phyloP scores from a whole-genome alignment of 2,329 filamentous ascomycete genomes.

The Alternaria novae-zelandiae region DNA sequence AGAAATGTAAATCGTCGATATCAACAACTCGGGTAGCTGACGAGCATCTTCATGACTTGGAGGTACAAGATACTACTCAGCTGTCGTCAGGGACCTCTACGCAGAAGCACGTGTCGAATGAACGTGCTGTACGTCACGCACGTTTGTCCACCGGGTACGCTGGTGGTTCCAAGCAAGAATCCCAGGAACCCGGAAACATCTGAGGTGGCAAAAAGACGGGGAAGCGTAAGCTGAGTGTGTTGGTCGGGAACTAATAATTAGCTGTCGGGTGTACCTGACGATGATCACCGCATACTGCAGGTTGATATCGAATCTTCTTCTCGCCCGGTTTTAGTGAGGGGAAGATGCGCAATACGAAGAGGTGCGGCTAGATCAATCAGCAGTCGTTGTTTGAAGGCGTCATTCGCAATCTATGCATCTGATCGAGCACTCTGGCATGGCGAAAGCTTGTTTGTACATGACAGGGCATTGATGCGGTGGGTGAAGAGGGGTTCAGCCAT shows the following conservation, averaged over 20 bases:
- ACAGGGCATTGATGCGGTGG: neutral
- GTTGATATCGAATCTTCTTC: neutral
- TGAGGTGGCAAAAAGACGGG: neutral
- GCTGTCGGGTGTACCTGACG: neutral
- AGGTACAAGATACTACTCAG: neutral
- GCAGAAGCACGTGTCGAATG: neutral
- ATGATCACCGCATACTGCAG: neutral
- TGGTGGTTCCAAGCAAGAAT: neutral
- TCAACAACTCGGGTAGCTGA: neutral
- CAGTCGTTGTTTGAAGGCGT: neutral
- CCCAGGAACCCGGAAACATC: neutral
- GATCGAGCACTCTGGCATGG: neutral
- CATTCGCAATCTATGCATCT: neutral
- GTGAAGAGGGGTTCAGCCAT: neutral
- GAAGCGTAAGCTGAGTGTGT: neutral
- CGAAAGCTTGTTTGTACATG: neutral
- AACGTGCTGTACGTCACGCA: constrained; percentile 15
- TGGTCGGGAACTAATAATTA: neutral
- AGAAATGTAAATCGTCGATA: neutral
- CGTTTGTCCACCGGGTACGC: neutral
- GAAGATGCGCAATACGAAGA: neutral
- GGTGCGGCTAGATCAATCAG: neutral
- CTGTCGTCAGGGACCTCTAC: neutral
- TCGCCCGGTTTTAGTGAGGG: neutral
- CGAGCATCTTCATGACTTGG: neutral